Evolutionary conservation across 257 asterid species (phyloP).

Genomic region (Hygrophila difformis): DNA sequence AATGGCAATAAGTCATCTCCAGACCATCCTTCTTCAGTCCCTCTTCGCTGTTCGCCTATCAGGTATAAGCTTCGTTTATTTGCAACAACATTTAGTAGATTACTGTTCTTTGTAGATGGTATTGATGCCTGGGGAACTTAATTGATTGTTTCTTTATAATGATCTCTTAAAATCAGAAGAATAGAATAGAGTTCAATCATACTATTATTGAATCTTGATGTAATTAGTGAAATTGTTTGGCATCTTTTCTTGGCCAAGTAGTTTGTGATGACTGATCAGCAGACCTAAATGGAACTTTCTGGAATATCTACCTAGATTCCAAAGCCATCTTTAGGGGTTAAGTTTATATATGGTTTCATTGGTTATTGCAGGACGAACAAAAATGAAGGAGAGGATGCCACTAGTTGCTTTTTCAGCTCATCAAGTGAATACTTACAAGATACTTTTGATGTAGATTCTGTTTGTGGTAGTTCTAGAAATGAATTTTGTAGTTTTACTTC

Average conservation of each 20-base stretch:
- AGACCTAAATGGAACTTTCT: too few relatives aligned
- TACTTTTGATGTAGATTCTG: constrained; percentile 65
- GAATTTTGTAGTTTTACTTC: constrained; percentile 54
- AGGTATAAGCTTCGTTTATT: constrained; percentile 32
- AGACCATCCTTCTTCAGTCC: constrained; percentile 33
- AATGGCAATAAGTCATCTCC: constrained; percentile 37
- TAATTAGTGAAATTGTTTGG: too few relatives aligned
- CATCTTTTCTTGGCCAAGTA: too few relatives aligned
- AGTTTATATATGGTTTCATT: constrained; percentile 2
- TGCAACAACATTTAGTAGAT: neutral
- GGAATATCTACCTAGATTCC: too few relatives aligned
- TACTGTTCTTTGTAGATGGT: too few relatives aligned
- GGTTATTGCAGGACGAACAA: constrained; percentile 60
- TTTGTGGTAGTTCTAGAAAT: constrained; percentile 66
- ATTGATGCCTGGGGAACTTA: too few relatives aligned
- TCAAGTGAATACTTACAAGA: constrained; percentile 51
- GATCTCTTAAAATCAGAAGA: too few relatives aligned
- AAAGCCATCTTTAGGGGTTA: neutral
- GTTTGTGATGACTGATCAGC: too few relatives aligned
- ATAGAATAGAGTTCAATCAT: too few relatives aligned
- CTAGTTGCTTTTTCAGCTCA: constrained; percentile 41
- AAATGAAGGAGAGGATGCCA: constrained; percentile 64
- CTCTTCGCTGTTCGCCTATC: constrained; percentile 47
- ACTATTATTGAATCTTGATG: too few relatives aligned
- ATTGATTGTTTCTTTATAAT: too few relatives aligned